Conservation (phyloP, 129 eudicot genomes). For the Helianthus tuberosus region DNA sequence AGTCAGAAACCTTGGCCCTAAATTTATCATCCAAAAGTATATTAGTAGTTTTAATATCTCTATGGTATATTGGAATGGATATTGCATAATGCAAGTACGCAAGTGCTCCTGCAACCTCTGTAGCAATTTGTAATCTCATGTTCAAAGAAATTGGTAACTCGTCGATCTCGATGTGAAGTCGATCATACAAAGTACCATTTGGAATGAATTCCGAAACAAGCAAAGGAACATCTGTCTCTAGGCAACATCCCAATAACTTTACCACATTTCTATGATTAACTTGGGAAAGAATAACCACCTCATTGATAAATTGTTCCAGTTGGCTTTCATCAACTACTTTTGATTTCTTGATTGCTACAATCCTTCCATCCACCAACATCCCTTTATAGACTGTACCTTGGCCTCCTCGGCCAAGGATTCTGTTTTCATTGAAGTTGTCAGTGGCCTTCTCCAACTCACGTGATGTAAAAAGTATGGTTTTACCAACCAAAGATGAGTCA, state of each 20-base stretch:
- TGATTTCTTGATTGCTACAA: constrained; percentile 39
- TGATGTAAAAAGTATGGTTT: constrained; percentile 33
- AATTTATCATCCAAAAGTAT: no score
- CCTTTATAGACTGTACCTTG: constrained; percentile 42
- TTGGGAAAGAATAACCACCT: constrained; percentile 40
- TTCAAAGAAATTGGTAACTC: no score
- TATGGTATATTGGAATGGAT: no score
- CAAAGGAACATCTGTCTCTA: constrained; percentile 39
- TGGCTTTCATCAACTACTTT: constrained; percentile 24
- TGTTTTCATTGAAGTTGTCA: constrained; percentile 25
- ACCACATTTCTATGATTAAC: constrained; percentile 37
- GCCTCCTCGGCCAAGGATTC: constrained; percentile 38
- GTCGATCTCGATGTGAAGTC: no score
- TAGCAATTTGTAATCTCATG: no score
- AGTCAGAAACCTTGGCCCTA: no score
- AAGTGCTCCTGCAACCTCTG: no score
- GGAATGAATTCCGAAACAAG: constrained; percentile 40
- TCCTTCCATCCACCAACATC: constrained; percentile 28
- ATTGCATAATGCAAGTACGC: no score
- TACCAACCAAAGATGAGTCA: constrained; percentile 23
- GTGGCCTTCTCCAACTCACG: constrained; percentile 36
- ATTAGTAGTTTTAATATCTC: no score
- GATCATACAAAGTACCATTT: constrained; percentile 19
- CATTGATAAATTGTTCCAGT: constrained; percentile 33
- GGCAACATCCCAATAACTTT: constrained; percentile 36